Percentiles rank a stretch among this genome's conserved stretches.
phyloP scores from a whole-genome alignment of 352 stramenopile genomes.

The Pseudoperonospora humuli region DNA sequence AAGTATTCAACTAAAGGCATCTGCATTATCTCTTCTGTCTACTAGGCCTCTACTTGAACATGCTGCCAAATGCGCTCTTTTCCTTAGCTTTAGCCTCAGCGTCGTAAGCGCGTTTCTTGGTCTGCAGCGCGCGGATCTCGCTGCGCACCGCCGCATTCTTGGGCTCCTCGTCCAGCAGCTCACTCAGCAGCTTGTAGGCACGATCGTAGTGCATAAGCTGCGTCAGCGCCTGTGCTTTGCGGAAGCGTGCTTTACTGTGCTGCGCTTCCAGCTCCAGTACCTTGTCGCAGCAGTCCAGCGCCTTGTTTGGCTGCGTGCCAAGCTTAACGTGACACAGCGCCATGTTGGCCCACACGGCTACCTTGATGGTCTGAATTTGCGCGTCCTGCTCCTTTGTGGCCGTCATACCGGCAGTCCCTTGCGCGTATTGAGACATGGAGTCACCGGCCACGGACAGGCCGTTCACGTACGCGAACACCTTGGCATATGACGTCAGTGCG shows the following conservation, averaged over 20 bases:
- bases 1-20: slow-evolving; percentile 1
- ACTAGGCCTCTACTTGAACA: slow-evolving; percentile 51
- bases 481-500: slow-evolving; percentile 54
- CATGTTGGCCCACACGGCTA: slow-evolving; percentile 74
- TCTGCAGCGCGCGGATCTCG: slow-evolving; percentile 49
- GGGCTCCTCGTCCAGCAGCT: slow-evolving; percentile 50
- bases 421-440: slow-evolving; percentile 69
- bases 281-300: slow-evolving; percentile 65
- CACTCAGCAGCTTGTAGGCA: slow-evolving; percentile 43
- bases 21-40: slow-evolving; percentile 1
- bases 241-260: slow-evolving; percentile 77
- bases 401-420: slow-evolving; percentile 34
- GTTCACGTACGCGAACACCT: slow-evolving; percentile 82
- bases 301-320: slow-evolving; percentile 33
- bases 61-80: slow-evolving; percentile 57
- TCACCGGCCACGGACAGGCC: slow-evolving; percentile 65
- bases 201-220: slow-evolving; percentile 51
- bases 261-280: slow-evolving; percentile 52
- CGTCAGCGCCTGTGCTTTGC: slow-evolving; percentile 66
- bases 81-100: slow-evolving; percentile 46
- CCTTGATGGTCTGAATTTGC: slow-evolving; percentile 59
- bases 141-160: slow-evolving; percentile 58
- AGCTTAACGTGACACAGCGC: slow-evolving; percentile 78
- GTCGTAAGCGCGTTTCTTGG: slow-evolving; percentile 48
- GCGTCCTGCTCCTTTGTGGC: slow-evolving; percentile 40